phyloP scores from a whole-genome alignment of 2,329 filamentous ascomycete genomes.

The Chaetomium strumarium region DNA sequence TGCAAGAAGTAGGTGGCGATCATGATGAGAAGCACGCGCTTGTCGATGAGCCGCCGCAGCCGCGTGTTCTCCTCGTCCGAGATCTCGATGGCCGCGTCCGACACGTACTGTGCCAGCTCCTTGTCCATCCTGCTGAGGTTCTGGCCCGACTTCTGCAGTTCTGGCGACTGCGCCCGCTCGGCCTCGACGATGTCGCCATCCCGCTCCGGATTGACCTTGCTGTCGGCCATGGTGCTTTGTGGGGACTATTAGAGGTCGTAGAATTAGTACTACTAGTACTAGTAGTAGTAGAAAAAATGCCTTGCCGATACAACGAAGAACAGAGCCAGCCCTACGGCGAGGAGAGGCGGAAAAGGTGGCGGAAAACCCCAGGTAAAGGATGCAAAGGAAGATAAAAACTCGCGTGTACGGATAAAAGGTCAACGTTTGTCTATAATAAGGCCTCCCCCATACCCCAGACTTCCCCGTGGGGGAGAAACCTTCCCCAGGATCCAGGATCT shows the following conservation, averaged over 20 bases:
- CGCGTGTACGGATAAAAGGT: too few species aligned
- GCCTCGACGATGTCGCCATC: slow-evolving; percentile 7
- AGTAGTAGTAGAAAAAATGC: too few species aligned
- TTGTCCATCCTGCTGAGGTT: slow-evolving; percentile 53
- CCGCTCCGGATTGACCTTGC: background rate
- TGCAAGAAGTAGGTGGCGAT: slow-evolving; percentile 68
- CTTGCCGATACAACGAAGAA: too few species aligned
- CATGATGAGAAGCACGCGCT: slow-evolving; percentile 64
- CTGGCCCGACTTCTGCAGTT: slow-evolving; percentile 43
- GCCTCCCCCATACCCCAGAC: too few species aligned
- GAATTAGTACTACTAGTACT: too few species aligned
- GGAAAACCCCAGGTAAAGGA: background rate
- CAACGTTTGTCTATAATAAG: too few species aligned
- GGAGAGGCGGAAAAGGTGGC: too few species aligned
- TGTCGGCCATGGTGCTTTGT: background rate
- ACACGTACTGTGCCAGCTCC: slow-evolving; percentile 65
- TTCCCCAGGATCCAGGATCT: background rate
- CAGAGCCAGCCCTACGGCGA: too few species aligned
- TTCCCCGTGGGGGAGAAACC: too few species aligned
- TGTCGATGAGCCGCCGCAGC: slow-evolving; percentile 60
- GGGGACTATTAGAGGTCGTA: too few species aligned
- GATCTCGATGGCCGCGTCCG: slow-evolving; percentile 50
- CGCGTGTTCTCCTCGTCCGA: slow-evolving; percentile 53
- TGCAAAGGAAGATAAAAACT: too few species aligned
- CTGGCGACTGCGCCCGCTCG: slow-evolving; percentile 14